These are phyloP conservation scores for Begonia fuchsioides DNA, from an alignment of 306 rosid genomes.

Conservation along the genomic window DNA sequence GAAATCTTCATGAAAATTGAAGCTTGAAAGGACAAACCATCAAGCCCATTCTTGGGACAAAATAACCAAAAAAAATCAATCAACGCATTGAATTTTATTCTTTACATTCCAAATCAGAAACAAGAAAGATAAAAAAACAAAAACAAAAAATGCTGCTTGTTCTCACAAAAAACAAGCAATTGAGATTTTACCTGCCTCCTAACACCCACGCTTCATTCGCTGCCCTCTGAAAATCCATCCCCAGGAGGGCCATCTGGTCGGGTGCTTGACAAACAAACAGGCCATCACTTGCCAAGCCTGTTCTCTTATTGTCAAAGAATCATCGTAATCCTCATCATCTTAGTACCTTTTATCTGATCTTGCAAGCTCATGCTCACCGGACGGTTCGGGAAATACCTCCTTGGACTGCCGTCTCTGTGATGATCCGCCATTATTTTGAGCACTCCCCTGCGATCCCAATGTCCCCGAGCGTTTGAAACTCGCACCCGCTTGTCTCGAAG, in stretches of 20 bases:
- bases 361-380: constrained; percentile 41
- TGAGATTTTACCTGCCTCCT: neutral
- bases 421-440: constrained; percentile 34
- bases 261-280: neutral
- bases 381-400: constrained; percentile 80
- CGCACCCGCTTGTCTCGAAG: constrained; percentile 33
- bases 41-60: too few relatives aligned
- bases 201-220: neutral
- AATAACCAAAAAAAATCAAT: neutral
- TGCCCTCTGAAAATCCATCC: neutral
- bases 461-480: constrained; percentile 61
- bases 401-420: constrained; percentile 49
- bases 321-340: constrained; percentile 16
- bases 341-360: constrained; percentile 32
- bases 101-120: neutral
- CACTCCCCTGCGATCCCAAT: constrained; percentile 51
- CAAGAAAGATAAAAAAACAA: neutral
- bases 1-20: too few relatives aligned
- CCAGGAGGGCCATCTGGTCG: neutral
- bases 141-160: neutral
- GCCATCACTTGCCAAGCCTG: constrained; percentile 23
- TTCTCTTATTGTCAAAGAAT: constrained; percentile 47
- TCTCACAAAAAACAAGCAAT: neutral
- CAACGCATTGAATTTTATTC: neutral
- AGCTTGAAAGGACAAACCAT: too few relatives aligned